Base-by-base conservation (phyloP, 495 filamentous ascomycete genomes). In the Xylaria venustula region DNA sequence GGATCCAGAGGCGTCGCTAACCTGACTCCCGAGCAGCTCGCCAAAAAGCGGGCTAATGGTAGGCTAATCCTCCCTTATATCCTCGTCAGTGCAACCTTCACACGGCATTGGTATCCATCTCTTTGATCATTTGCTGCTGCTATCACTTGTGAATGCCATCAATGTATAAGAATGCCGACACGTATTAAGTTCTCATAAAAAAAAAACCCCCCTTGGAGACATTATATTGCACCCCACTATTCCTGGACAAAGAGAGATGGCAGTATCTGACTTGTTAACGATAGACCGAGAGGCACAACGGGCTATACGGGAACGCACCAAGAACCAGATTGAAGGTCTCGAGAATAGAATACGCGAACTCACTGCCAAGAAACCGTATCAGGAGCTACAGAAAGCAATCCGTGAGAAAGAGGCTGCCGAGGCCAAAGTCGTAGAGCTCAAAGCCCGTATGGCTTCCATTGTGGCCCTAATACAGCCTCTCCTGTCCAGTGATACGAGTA, bases 21-120 rank as follows among this genome's bases (percentile, higher is more conserved):
- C 64, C 78, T 90, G 63, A 90, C 86, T 5, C 86, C 86, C 14
- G 86, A 88, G 53, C 86, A 90, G 70, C 72, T 90, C 59, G 85
- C 82, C 1, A 87, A 87, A 77, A 94, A 94, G 72, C 83, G 90
- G 62, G 90, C 89, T 57, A 92, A 92, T 71, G 90, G 78, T 80
- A 67, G 25, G 58, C 36, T 30, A 36, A 19, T 58, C 20, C n/a
- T 34, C 41, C 19, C 17, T 30, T 54, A 49, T 34, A 45, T 30
- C 36, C 36, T 52, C 53, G 17, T 40, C 28, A 46, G 17, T 28
- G 23, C 42, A n/a, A n/a, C 46, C 26, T 34, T 22, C 19, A 44
- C 15, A n/a, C 9, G 20, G 8, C 17, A 28, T 14, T 20, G 22
- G 36, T 30, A 15, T 37, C 34, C 15, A 19, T 42, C 1, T 42